Percentiles rank a stretch among this genome's conserved stretches.
Conservation (phyloP, 805 yeast species). For the Spathaspora girioi region DNA sequence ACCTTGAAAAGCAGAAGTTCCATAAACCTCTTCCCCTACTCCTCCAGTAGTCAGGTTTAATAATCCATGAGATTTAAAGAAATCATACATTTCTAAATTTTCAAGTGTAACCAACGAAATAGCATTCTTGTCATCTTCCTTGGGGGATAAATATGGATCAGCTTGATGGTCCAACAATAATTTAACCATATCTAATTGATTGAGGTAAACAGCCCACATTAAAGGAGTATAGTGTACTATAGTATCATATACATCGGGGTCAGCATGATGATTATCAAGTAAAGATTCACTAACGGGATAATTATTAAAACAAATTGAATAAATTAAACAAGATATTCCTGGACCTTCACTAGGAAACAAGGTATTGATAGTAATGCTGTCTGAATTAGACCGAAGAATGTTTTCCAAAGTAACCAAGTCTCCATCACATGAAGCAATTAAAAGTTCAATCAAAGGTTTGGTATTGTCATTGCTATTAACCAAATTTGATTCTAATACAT, state of each 20-base stretch:
- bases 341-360: constrained; percentile 21
- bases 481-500: constrained; percentile 12
- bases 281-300: constrained; percentile 44
- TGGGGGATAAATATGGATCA: constrained; percentile 44
- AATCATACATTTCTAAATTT: constrained; percentile 49
- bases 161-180: constrained; percentile 62
- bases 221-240: constrained; percentile 60
- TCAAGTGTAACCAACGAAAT: constrained; percentile 55
- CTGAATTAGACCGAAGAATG: constrained; percentile 17
- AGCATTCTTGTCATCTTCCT: constrained; percentile 43
- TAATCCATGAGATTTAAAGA: constrained; percentile 50
- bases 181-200: constrained; percentile 52
- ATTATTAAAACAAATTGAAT: constrained; percentile 54
- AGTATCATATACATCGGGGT: constrained; percentile 50
- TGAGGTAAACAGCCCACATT: constrained; percentile 82
- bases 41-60: constrained; percentile 15
- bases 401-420: constrained; percentile 33
- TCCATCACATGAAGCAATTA: constrained; percentile 34
- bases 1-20: constrained; percentile 17
- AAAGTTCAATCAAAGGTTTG: constrained; percentile 19
- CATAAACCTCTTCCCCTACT: constrained; percentile 8
- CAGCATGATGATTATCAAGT: constrained; percentile 39
- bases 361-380: constrained; percentile 12
- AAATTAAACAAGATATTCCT: constrained; percentile 38
- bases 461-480: not conserved